Percentiles rank a stretch among this genome's conserved stretches.
Conservation (phyloP, 371 early-diverging fungal genomes). For the Syncephalastrum racemosum region DNA sequence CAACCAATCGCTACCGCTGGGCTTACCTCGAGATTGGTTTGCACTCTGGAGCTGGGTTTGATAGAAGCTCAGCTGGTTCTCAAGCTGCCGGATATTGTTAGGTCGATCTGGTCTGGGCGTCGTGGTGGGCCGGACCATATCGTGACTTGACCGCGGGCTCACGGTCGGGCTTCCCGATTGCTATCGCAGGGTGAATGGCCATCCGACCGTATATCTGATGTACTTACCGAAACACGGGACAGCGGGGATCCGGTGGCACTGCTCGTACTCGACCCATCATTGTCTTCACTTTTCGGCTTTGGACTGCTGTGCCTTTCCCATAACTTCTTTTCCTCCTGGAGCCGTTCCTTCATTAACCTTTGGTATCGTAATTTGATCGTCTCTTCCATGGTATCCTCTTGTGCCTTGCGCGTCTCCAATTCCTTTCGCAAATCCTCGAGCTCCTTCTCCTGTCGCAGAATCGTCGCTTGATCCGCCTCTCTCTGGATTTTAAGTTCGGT, state of each 20-base stretch:
- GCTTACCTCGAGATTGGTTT: conserved; percentile 60
- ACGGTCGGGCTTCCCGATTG: conserved; percentile 19
- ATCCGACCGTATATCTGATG: too few relatives aligned
- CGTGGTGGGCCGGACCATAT: conserved; percentile 12
- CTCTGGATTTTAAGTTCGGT: conserved; percentile 21
- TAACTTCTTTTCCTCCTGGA: conserved; percentile 39
- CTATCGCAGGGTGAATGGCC: background rate
- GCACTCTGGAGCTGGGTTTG: conserved; percentile 67
- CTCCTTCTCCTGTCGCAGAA: conserved; percentile 27
- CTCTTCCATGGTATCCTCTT: conserved; percentile 39
- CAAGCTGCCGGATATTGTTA: conserved; percentile 60
- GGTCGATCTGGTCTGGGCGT: conserved; percentile 50
- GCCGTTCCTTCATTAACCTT: conserved; percentile 38
- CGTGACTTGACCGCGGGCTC: conserved; percentile 44
- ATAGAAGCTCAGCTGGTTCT: conserved; percentile 69
- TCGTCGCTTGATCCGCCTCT: conserved; percentile 22
- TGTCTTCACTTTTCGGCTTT: conserved; percentile 1
- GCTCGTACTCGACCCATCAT: background rate
- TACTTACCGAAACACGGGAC: too few relatives aligned
- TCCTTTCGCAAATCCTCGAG: conserved; percentile 26
- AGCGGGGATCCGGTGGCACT: background rate
- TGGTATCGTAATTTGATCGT: conserved; percentile 43
- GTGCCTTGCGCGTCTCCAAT: conserved; percentile 29
- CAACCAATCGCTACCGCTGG: conserved; percentile 18
- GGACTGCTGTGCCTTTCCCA: conserved; percentile 25